Evolutionary conservation across 2,329 filamentous ascomycete genomes (phyloP).

Genomic region (Alternaria sp.): DNA sequence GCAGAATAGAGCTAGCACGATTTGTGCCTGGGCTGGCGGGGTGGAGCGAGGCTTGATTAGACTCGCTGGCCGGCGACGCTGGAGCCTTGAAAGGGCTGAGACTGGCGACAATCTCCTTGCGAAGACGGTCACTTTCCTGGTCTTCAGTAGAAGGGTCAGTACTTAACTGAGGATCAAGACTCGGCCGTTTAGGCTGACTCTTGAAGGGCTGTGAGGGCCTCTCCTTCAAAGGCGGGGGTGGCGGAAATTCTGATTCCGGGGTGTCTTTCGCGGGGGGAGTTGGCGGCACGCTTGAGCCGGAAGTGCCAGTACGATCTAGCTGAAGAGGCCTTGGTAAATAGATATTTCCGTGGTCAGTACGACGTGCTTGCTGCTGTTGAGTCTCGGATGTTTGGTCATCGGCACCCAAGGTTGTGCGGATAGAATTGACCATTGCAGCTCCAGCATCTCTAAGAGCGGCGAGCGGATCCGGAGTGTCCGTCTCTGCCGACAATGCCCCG

Average conservation of each 20-base stretch:
- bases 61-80: conserved; percentile 20
- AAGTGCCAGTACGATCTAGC: conserved; percentile 46
- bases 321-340: conserved; percentile 46
- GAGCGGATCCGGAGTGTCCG: conserved; percentile 43
- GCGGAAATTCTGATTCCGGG: conserved; percentile 36
- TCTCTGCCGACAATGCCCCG: conserved; percentile 21
- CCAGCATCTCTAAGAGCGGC: conserved; percentile 55
- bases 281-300: conserved; percentile 49
- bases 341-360: conserved; percentile 40
- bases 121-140: conserved; percentile 73
- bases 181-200: conserved; percentile 26
- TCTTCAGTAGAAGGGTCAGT: conserved; percentile 61
- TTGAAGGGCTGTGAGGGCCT: conserved; percentile 34
- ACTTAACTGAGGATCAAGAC: conserved; percentile 49
- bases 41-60: conserved; percentile 35
- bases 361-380: conserved; percentile 8
- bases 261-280: conserved; percentile 57
- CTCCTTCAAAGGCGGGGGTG: conserved; percentile 46
- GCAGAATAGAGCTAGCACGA: conserved; percentile 68
- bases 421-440: conserved; percentile 55
- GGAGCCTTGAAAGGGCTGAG: conserved; percentile 54
- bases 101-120: conserved; percentile 76
- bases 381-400: conserved; percentile 26
- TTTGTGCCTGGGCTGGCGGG: conserved; percentile 29
- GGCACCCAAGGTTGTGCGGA: conserved; percentile 49